Evolutionary conservation across 2,329 filamentous ascomycete genomes (phyloP), one percentile per base, ranked within the genome.

Genomic region (Thielaviopsis musarum): DNA sequence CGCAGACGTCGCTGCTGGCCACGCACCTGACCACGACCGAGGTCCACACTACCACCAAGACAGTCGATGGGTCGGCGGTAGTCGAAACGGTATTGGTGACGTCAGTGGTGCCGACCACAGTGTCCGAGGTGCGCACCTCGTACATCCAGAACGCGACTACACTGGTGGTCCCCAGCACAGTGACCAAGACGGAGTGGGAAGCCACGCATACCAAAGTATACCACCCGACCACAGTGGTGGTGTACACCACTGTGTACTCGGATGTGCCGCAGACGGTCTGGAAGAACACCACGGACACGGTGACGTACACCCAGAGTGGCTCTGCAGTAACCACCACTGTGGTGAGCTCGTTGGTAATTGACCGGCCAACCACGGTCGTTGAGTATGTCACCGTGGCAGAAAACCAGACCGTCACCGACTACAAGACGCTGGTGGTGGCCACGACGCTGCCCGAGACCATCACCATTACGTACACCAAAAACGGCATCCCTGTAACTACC

Each of bases 381-480:
- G 38, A 52, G 28, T 54, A 24, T 12, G 17, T 53, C 2, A 61
- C 34, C 10, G 30, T 58, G 30, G 41, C n/a, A 17, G n/a, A 57
- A 7, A 55, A 52, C 28, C 26, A 56, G 17, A 56, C 49, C 15
- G 45, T 59, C n/a, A 59, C 53, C n/a, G 48, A 51, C 6, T 52
- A 48, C 13, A n/a, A 17, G 9, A 34, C 54, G 12, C 30, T 52
- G n/a, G 54, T 58, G 12, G 49, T 54, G 10, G 52, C 57, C 15
- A 59, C 58, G 13, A 60, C 58, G 6, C 15, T 56, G 48, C 41
- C 15, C 12, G 22, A 34, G 45, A 30, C 22, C 15, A 59, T 24
- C 5, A 59, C 58, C 22, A 45, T 54, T 17, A 60, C 59, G 9
- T 19, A 48, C 19, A 60, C 59, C 34, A 24, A 52, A 21, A 34